Percentiles rank a stretch among this genome's conserved stretches.
Conservation (phyloP, 2,329 filamentous ascomycete species). For the Dactylellina sp. region DNA sequence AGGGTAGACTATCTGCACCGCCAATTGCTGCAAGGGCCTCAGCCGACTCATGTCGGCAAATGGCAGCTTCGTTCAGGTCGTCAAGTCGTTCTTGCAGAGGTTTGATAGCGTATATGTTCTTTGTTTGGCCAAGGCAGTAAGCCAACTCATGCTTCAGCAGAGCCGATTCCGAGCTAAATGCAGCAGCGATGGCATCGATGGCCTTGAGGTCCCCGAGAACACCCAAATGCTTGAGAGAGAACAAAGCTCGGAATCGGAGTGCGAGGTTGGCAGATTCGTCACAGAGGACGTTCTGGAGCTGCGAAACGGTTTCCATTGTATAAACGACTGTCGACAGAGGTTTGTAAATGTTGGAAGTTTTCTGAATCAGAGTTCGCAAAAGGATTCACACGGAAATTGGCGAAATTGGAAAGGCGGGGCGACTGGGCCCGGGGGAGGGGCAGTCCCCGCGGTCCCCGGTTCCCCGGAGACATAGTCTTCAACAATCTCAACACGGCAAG, state of each 20-base stretch:
- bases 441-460: conserved; percentile 8
- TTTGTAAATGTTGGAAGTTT: conserved; percentile 8
- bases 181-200: conserved; percentile 86
- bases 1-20: conserved; percentile 76
- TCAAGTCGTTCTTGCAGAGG: conserved; percentile 80
- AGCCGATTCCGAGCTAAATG: conserved; percentile 84
- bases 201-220: conserved; percentile 73
- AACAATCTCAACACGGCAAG: neutral
- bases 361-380: neutral
- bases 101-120: conserved; percentile 74
- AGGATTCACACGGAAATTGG: conserved; percentile 25
- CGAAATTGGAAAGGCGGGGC: conserved; percentile 39
- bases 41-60: conserved; percentile 96
- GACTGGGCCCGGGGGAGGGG: conserved; percentile 36
- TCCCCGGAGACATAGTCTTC: neutral
- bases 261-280: conserved; percentile 84
- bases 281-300: conserved; percentile 79
- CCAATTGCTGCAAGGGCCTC: conserved; percentile 92
- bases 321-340: conserved; percentile 1
- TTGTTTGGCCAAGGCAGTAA: conserved; percentile 94
- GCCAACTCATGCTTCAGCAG: conserved; percentile 96
- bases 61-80: conserved; percentile 84
- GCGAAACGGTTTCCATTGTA: conserved; percentile 64
- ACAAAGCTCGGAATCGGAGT: conserved; percentile 92
- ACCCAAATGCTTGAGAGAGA: conserved; percentile 95